These are phyloP conservation scores for Camelina neglecta DNA, from an alignment of 345 rosid genomes.

Conservation along the genomic window DNA sequence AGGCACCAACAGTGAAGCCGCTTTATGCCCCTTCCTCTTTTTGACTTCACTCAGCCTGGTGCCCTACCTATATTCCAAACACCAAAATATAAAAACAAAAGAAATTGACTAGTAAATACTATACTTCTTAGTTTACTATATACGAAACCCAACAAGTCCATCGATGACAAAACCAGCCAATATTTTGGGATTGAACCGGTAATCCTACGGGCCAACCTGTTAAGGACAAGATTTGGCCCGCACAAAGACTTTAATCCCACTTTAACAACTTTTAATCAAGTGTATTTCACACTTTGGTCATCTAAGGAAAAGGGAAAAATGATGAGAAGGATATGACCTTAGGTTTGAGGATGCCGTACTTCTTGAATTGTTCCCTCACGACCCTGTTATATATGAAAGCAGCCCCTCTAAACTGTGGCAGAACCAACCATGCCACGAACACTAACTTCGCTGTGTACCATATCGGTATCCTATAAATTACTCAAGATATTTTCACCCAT, in stretches of 20 bases:
- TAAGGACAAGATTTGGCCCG: neutral
- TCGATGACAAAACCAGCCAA: neutral
- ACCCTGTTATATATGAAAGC: constrained; percentile 68
- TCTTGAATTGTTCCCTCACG: constrained; percentile 62
- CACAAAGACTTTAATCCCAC: neutral
- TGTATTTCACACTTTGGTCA: neutral
- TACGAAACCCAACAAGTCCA: neutral
- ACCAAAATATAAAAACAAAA: neutral
- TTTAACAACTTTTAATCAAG: neutral
- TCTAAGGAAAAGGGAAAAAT: neutral
- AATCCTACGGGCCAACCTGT: neutral
- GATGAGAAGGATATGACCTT: constrained; percentile 14
- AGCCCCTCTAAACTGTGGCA: constrained; percentile 77
- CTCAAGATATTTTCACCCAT: neutral
- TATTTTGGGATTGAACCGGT: neutral
- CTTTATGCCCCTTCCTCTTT: constrained; percentile 8
- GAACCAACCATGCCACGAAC: constrained; percentile 74
- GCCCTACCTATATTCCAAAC: constrained; percentile 46
- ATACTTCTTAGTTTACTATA: neutral
- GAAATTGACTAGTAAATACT: neutral
- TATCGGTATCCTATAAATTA: constrained; percentile 65
- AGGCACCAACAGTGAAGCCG: neutral
- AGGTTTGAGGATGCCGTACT: constrained; percentile 40
- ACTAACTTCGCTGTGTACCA: constrained; percentile 76
- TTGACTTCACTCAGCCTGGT: constrained; percentile 41